Evolutionary conservation across 345 rosid genomes (phyloP).

Genomic region (Hibiscus syriacus): DNA sequence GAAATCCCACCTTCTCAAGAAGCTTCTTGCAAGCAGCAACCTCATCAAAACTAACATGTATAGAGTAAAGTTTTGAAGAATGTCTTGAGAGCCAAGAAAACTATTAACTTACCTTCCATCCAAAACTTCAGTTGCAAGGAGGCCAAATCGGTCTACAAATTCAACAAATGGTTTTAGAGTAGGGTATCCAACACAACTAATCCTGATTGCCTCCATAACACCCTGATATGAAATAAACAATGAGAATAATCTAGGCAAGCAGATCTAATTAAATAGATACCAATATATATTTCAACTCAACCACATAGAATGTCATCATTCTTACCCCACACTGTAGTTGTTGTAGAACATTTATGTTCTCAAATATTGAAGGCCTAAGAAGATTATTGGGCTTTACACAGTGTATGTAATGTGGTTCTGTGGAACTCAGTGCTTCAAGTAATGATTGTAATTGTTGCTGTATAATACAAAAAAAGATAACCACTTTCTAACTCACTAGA

Average conservation of each 20-base stretch:
- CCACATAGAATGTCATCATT: not conserved
- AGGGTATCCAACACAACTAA: not conserved
- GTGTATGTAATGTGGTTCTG: not conserved
- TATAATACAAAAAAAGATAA: not conserved
- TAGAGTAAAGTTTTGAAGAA: not conserved
- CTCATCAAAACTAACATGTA: not conserved
- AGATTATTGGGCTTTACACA: not conserved
- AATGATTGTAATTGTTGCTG: not conserved
- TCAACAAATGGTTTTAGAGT: not conserved
- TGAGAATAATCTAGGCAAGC: not conserved
- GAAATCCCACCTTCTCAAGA: not conserved
- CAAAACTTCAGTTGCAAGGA: not conserved
- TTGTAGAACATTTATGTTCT: not conserved
- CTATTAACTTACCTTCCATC: constrained; percentile 38
- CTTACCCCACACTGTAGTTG: not conserved
- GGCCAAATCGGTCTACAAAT: not conserved
- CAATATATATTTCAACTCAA: not conserved
- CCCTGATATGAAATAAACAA: not conserved
- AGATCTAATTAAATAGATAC: not conserved
- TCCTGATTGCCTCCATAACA: not conserved
- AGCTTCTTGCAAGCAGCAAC: not conserved
- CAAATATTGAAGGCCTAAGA: not conserved
- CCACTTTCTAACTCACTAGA: constrained; percentile 23
- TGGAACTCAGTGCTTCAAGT: not conserved
- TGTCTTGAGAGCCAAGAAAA: constrained; percentile 9